A percentile compares a stretch with the other conserved stretches of the same genome.
These are phyloP conservation scores for Claviceps cyperi DNA, from an alignment of 2,329 filamentous ascomycete genomes.

Conservation along the genomic window DNA sequence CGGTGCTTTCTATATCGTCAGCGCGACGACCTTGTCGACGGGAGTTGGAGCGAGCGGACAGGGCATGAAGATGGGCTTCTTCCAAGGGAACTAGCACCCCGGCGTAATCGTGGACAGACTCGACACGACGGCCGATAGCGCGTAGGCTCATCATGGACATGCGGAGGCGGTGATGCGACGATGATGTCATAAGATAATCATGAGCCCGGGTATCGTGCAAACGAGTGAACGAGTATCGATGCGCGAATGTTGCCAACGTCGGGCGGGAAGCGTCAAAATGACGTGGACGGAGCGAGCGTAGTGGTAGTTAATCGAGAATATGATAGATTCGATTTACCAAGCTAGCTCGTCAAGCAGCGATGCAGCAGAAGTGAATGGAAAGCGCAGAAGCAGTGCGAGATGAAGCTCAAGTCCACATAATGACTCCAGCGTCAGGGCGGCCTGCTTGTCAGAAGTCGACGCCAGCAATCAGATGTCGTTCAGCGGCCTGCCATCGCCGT, in stretches of 20 bases:
- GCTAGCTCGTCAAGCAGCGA: too few species aligned
- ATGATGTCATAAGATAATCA: background rate
- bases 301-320: too few species aligned
- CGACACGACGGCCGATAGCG: conserved; percentile 19
- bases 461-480: background rate
- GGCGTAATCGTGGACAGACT: conserved; percentile 35
- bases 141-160: conserved; percentile 15
- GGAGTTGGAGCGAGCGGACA: conserved; percentile 33
- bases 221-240: too few species aligned
- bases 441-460: background rate
- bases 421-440: background rate
- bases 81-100: conserved; percentile 39
- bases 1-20: conserved; percentile 10
- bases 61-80: conserved; percentile 40
- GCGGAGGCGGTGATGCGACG: background rate
- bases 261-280: too few species aligned
- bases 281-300: too few species aligned
- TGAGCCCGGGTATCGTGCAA: background rate
- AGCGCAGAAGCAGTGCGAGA: too few species aligned
- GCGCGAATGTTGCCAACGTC: too few species aligned
- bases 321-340: too few species aligned
- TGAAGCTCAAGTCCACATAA: background rate
- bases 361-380: too few species aligned
- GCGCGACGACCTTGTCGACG: conserved; percentile 6
- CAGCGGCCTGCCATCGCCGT: background rate